A percentile compares a stretch with the other conserved stretches of the same genome.
Conservation (phyloP, 345 rosid genomes). For the Salix exigua region DNA sequence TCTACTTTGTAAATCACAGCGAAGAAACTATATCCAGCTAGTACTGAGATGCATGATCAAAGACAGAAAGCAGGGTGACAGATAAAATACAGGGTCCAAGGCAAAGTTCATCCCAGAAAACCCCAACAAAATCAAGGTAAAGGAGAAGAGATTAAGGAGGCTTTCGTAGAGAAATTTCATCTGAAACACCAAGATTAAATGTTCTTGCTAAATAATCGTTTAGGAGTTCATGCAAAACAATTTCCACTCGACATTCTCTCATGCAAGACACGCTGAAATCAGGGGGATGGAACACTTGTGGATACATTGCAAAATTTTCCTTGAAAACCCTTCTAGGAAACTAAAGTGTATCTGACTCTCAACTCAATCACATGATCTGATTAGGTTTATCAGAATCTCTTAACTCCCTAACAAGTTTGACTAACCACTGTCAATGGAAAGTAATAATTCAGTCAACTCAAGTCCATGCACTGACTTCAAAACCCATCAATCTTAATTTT, state of each 20-base stretch:
- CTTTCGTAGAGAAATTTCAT: neutral
- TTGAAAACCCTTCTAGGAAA: too few species aligned
- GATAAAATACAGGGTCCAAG: neutral
- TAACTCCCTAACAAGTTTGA: neutral
- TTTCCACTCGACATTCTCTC: neutral
- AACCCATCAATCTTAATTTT: too few species aligned
- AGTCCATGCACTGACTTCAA: too few species aligned
- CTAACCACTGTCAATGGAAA: neutral
- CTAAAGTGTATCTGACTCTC: neutral
- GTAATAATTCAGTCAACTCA: neutral
- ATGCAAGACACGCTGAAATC: neutral
- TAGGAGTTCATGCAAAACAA: neutral
- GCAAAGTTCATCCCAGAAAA: neutral
- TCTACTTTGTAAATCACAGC: neutral
- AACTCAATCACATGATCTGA: too few species aligned
- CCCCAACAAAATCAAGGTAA: neutral
- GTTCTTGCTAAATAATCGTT: neutral
- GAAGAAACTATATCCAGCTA: neutral
- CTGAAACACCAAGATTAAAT: slow-evolving; percentile 1
- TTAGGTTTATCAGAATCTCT: too few species aligned
- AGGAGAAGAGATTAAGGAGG: neutral
- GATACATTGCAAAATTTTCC: neutral
- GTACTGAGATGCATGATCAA: slow-evolving; percentile 2
- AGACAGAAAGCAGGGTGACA: neutral
- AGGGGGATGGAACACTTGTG: neutral